Conservation (phyloP, 495 filamentous ascomycete species). For the Hypoxylon perforatum region DNA sequence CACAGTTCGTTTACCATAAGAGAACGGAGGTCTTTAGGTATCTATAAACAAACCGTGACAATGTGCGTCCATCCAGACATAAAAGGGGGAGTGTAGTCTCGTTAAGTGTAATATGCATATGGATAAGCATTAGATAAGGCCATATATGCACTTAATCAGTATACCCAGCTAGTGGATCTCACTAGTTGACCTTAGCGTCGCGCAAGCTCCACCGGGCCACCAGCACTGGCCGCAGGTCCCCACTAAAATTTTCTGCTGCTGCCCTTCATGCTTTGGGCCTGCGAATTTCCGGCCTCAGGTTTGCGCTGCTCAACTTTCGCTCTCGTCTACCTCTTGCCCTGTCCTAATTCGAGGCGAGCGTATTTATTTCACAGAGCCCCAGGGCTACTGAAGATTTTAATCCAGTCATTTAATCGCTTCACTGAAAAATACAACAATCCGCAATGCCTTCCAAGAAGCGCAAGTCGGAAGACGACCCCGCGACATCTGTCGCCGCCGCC, state of each 20-base stretch:
- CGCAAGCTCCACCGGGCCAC: slow-evolving; percentile 3
- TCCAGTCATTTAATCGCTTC: neutral
- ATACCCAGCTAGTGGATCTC: no score
- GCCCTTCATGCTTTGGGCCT: neutral
- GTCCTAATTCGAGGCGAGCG: no score
- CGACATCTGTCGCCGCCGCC: slow-evolving; percentile 4
- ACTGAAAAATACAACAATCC: neutral
- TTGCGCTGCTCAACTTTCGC: neutral
- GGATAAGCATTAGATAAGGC: no score
- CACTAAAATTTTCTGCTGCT: slow-evolving; percentile 32
- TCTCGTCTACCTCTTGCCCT: no score
- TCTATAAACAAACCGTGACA: no score
- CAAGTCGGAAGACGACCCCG: slow-evolving; percentile 31
- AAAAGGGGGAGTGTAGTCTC: no score
- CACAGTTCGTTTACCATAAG: no score
- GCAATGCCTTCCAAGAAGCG: slow-evolving; percentile 31
- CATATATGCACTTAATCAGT: no score
- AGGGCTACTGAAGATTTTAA: no score
- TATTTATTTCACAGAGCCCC: neutral
- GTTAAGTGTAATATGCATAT: no score
- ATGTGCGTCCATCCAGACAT: no score
- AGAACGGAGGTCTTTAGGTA: no score
- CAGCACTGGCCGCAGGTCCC: neutral
- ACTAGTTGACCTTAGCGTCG: neutral
- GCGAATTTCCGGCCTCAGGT: neutral